Evolutionary conservation across 768 basidiomycete species (phyloP).

Genomic region (Lyophyllum semitale): DNA sequence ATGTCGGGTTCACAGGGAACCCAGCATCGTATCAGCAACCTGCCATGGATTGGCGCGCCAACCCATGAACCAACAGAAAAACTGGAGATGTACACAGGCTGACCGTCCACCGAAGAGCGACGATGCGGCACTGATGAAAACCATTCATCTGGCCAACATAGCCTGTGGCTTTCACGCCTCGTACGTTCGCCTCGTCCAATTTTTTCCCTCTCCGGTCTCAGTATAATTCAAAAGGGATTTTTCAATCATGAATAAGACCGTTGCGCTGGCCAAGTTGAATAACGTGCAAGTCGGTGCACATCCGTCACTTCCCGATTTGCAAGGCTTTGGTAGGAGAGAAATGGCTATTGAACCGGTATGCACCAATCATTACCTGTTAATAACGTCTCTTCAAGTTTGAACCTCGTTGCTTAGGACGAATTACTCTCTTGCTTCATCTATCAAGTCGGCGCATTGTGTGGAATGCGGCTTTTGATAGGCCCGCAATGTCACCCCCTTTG

Average conservation of each 20-base stretch:
- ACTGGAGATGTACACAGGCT: background rate
- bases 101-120: conserved; percentile 37
- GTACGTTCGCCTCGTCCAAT: conserved; percentile 26
- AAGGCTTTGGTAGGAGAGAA: conserved; percentile 68
- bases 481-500: no score
- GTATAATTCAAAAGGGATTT: conserved; percentile 46
- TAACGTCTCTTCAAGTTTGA: background rate
- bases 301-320: conserved; percentile 63
- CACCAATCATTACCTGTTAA: no score
- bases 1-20: no score
- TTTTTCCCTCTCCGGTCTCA: background rate
- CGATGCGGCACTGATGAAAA: conserved; percentile 54
- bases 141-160: conserved; percentile 61
- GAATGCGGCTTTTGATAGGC: no score
- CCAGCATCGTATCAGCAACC: no score
- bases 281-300: conserved; percentile 67
- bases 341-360: conserved; percentile 62
- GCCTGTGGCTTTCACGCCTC: conserved; percentile 74
- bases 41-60: no score
- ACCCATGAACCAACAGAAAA: no score
- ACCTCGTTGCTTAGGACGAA: no score
- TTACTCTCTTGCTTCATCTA: no score
- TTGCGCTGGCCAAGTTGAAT: conserved; percentile 55
- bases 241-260: conserved; percentile 65
- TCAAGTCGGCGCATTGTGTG: no score